These are phyloP conservation scores for Candida chilensis DNA, from an alignment of 805 yeast species.

Conservation along the genomic window DNA sequence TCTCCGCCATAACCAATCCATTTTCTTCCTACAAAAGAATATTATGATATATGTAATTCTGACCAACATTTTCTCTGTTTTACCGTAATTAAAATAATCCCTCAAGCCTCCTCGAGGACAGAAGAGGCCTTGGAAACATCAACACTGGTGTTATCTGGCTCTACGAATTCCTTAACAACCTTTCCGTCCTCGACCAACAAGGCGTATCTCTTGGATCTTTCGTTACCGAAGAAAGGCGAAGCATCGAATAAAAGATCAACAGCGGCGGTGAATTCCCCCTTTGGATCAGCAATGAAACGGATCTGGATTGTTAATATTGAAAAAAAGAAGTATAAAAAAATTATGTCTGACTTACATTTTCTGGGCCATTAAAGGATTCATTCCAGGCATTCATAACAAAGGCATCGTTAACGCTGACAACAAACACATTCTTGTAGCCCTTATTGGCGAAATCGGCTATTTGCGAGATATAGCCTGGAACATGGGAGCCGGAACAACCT, in stretches of 20 bases:
- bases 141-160: constrained; percentile 75
- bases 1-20: too few species aligned
- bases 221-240: constrained; percentile 63
- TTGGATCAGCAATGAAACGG: constrained; percentile 71
- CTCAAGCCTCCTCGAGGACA: constrained; percentile 20
- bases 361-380: constrained; percentile 24
- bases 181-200: constrained; percentile 67
- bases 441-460: constrained; percentile 45
- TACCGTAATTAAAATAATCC: too few species aligned
- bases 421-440: constrained; percentile 55
- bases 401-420: constrained; percentile 79
- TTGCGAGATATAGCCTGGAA: constrained; percentile 62
- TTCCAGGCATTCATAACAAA: constrained; percentile 84
- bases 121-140: constrained; percentile 40
- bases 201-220: constrained; percentile 70
- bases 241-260: constrained; percentile 73
- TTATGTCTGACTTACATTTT: not conserved
- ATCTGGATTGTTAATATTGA: constrained; percentile 14
- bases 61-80: too few species aligned
- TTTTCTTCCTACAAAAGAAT: too few species aligned
- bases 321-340: not conserved
- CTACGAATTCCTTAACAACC: constrained; percentile 58
- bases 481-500: constrained; percentile 63
- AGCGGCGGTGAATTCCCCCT: constrained; percentile 58
- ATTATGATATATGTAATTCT: too few species aligned